Conservation (phyloP, 2,329 filamentous ascomycete species). For the Calonectria crousiana region DNA sequence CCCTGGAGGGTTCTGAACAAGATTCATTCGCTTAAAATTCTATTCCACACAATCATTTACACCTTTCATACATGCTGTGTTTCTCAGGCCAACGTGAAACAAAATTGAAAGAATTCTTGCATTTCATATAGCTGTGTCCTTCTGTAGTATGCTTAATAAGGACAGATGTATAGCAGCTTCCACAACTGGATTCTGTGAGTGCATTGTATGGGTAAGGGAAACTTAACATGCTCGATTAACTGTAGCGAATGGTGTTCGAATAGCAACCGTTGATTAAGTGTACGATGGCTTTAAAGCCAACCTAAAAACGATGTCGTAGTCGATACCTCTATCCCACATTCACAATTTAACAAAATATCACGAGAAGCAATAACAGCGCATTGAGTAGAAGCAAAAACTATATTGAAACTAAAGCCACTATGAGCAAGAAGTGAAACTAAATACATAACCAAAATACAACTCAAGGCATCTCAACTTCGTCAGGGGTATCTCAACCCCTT, state of each 20-base stretch:
- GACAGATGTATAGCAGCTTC: no score
- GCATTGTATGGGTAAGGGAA: no score
- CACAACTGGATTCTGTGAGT: no score
- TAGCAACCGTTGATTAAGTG: no score
- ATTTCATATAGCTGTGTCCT: no score
- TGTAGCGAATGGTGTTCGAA: no score
- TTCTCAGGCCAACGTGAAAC: not conserved
- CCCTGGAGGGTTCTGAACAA: not conserved
- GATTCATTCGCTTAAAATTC: not conserved
- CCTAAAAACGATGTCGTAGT: no score
- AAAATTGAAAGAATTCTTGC: not conserved
- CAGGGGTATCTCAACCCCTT: not conserved
- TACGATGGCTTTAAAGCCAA: no score
- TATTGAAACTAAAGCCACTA: conserved; percentile 2
- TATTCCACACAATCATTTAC: not conserved
- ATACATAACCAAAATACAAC: conserved; percentile 2
- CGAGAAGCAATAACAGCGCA: not conserved
- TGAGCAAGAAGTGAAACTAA: not conserved
- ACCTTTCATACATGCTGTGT: not conserved
- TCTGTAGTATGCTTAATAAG: no score
- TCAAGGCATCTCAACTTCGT: not conserved
- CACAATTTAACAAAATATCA: no score
- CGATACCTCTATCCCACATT: not conserved
- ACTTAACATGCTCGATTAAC: no score
- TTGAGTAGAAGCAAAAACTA: not conserved